Evolutionary conservation across 73 alveolate genomes (phyloP).

Genomic region (Blepharisma japonicum): DNA sequence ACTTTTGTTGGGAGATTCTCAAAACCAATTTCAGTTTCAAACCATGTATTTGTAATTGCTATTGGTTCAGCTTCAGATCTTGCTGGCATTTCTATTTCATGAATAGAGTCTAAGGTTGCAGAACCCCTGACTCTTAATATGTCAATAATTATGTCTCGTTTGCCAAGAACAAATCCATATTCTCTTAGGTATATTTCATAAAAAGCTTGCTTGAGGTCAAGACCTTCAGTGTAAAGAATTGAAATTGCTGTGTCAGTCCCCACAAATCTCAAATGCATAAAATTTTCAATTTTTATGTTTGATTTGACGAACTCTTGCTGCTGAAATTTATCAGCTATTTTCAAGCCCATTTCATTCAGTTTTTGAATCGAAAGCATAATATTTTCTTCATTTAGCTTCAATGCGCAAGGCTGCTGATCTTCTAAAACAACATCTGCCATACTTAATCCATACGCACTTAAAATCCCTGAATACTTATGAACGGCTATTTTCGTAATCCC

Average conservation of each 20-base stretch:
- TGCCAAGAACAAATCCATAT: slow-evolving; percentile 67
- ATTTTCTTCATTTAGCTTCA: background rate
- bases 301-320: no score
- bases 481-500: slow-evolving; percentile 69
- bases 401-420: background rate
- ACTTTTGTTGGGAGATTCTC: slow-evolving; percentile 50
- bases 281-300: slow-evolving; percentile 28
- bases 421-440: slow-evolving; percentile 59
- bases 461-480: slow-evolving; percentile 54
- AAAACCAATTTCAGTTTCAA: slow-evolving; percentile 36
- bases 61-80: background rate
- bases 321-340: no score
- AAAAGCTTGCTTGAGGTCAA: slow-evolving; percentile 34
- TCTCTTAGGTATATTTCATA: slow-evolving; percentile 53
- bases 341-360: background rate
- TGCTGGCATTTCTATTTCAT: slow-evolving; percentile 24
- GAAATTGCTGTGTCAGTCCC: slow-evolving; percentile 77
- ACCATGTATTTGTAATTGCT: slow-evolving; percentile 30
- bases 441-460: slow-evolving; percentile 74
- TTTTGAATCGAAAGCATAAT: background rate
- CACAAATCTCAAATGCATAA: slow-evolving; percentile 60
- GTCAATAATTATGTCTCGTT: slow-evolving; percentile 54
- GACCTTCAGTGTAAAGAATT: slow-evolving; percentile 35
- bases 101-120: slow-evolving; percentile 26
- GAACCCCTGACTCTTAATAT: slow-evolving; percentile 56